Base-by-base conservation (phyloP, 306 rosid genomes). In the Cicer chorassanicum region DNA sequence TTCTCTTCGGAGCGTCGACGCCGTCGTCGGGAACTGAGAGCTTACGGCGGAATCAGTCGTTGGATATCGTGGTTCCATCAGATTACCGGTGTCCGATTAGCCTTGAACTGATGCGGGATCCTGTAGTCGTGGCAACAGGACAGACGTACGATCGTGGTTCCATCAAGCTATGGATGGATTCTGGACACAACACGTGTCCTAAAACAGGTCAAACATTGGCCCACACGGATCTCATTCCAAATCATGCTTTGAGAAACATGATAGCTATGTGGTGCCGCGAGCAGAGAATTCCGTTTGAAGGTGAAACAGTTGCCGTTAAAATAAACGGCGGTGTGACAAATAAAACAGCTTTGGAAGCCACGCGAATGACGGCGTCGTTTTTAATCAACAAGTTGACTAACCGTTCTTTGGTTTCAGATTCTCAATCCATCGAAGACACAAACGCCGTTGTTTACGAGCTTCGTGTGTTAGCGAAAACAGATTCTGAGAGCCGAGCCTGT, bases 161-260 rank as follows among this genome's bases (percentile, higher is more conserved):
- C 0, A 95, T 95, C 70, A 84, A 78, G 5, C 65, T 84, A 0
- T 95, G 99, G 99, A 83, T 92, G 50, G 98, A 90, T 14, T 80
- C 99, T 0, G 98, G 98, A 0, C 97, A 92, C 53, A 84, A 71
- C 90, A 92, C 98, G 89, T 95, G 99, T 85, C 99, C 99, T 0
- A 95, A 92, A 70, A 92, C 99, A 4, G 98, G 98, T 74, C 98
- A 92, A 84, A 50, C 78, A 2, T 65, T 95, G 81, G 77, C 84
- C 79, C 97, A 95, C 86, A 89, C 83, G 1, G 84, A 83, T 9
- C 74, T 95, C 2, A 89, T 90, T 9, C 92, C 93, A 0, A 95
- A 95, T 59, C 86, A 72, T 7, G 92, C 91, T 0, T 72, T 95
- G 79, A 80, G 84, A 82, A 95, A 90, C 61, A 71, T 95, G 6